phyloP scores from a whole-genome alignment of 495 filamentous ascomycete genomes.

The Trichoderma gamsii region DNA sequence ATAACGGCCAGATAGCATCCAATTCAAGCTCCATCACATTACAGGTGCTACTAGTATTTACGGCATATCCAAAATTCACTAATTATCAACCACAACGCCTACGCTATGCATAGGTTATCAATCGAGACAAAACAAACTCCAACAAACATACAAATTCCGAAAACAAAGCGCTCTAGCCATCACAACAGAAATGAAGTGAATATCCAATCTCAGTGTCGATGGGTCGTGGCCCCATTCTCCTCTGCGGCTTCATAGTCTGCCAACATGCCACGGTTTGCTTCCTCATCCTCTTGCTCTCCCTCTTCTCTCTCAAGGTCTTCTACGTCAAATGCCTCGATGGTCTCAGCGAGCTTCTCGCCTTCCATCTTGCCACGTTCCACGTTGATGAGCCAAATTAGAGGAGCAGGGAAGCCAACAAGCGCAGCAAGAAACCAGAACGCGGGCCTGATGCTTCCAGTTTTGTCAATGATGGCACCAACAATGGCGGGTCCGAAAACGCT shows the following conservation, averaged over 20 bases:
- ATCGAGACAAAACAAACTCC: constrained; percentile 9
- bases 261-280: constrained; percentile 28
- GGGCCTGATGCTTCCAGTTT: constrained; percentile 81
- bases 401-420: constrained; percentile 74
- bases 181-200: not conserved
- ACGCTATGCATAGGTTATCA: constrained; percentile 37
- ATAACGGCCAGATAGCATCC: not conserved
- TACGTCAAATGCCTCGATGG: constrained; percentile 54
- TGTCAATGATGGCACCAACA: constrained; percentile 86
- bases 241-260: constrained; percentile 29
- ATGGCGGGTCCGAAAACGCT: constrained; percentile 92
- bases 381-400: constrained; percentile 77
- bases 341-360: constrained; percentile 60
- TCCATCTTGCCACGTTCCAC: constrained; percentile 84
- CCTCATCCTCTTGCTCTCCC: constrained; percentile 25
- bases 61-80: not conserved
- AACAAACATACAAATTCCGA: not conserved
- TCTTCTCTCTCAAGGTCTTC: constrained; percentile 12
- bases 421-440: constrained; percentile 89
- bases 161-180: not conserved
- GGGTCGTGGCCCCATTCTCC: constrained; percentile 15
- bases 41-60: not conserved
- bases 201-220: not conserved
- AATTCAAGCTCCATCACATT: not conserved
- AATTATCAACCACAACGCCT: constrained; percentile 29